Conservation (phyloP, 1,139 yeast species). For the Starmera stellimalicola region DNA sequence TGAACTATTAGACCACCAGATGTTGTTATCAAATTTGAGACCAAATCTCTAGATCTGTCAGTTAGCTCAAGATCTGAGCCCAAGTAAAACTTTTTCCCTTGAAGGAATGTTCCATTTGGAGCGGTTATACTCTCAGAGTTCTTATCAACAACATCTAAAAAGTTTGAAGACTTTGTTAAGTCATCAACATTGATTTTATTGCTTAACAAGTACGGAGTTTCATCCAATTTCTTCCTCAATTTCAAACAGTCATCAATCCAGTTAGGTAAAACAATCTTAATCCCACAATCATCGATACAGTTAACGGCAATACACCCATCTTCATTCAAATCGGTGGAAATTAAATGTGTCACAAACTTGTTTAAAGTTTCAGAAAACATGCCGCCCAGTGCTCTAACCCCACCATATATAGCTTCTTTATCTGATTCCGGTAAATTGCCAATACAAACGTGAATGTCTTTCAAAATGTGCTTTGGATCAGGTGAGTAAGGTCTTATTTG, state of each 20-base stretch:
- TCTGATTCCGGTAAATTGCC: conserved; percentile 53
- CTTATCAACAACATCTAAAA: conserved; percentile 17
- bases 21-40: conserved; percentile 25
- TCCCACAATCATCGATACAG: conserved; percentile 29
- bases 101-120: conserved; percentile 10
- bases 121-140: conserved; percentile 5
- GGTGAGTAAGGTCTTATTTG: conserved; percentile 49
- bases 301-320: conserved; percentile 32
- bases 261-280: conserved; percentile 61
- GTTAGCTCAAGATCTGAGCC: conserved; percentile 24
- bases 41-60: conserved; percentile 18
- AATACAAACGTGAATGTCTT: conserved; percentile 51
- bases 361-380: conserved; percentile 55
- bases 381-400: conserved; percentile 70
- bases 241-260: conserved; percentile 72
- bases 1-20: conserved; percentile 32
- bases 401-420: conserved; percentile 55
- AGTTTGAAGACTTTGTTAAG: conserved; percentile 10
- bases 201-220: conserved; percentile 37
- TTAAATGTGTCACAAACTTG: conserved; percentile 67
- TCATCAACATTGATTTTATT: conserved; percentile 6
- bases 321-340: conserved; percentile 47
- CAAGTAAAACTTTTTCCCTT: conserved; percentile 18
- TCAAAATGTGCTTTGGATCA: conserved; percentile 56
- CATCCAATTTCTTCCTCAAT: conserved; percentile 41